These are phyloP conservation scores for Solanum ahanhuiri DNA, from an alignment of 257 asterid species.

Conservation along the genomic window DNA sequence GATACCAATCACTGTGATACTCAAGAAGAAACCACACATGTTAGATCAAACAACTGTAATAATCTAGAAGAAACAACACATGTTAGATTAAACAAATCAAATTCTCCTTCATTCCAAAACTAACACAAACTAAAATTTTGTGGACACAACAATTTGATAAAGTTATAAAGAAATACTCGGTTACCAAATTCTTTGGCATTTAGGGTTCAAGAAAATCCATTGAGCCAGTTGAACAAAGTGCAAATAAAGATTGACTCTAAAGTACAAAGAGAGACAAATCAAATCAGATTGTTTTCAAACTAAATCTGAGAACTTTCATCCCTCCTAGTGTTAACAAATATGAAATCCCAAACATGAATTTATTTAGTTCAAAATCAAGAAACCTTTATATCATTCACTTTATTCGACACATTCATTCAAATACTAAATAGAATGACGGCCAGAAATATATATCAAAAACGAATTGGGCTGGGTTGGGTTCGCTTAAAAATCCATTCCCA, in stretches of 20 bases:
- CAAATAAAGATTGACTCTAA: not conserved
- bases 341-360: not conserved
- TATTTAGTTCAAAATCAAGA: not conserved
- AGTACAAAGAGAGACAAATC: not conserved
- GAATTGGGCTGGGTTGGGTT: not conserved
- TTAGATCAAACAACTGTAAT: slow-evolving; percentile 1
- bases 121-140: not conserved
- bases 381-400: not conserved
- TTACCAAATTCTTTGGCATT: not conserved
- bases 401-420: not conserved
- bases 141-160: not conserved
- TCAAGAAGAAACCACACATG: slow-evolving; percentile 1
- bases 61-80: not conserved
- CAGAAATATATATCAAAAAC: not conserved
- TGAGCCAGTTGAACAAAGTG: not conserved
- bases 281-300: not conserved
- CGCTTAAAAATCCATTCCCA: not conserved
- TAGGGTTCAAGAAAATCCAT: not conserved
- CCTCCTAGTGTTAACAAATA: not conserved
- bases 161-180: not conserved
- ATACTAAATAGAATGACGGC: not conserved
- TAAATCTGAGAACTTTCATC: not conserved
- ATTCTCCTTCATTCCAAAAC: not conserved
- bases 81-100: not conserved
- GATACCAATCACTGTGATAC: slow-evolving; percentile 68